phyloP scores from a whole-genome alignment of 306 rosid genomes.

The Lotus japonicus region DNA sequence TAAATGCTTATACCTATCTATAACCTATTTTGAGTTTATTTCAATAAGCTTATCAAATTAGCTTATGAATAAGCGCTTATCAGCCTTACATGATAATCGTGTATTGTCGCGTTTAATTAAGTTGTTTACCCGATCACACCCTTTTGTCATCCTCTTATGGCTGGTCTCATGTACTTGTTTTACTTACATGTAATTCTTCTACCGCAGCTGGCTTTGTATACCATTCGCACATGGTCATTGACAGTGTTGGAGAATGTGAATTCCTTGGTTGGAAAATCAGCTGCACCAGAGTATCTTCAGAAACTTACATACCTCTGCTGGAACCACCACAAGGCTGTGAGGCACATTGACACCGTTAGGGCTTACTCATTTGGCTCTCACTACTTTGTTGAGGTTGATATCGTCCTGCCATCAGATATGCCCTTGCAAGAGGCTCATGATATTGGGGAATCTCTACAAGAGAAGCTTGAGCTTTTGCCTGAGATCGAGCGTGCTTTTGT shows the following conservation, averaged over 20 bases:
- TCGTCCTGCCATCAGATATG: slow-evolving; percentile 79
- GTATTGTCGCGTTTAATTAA: too few relatives aligned
- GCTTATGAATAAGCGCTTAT: too few relatives aligned
- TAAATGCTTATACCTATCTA: too few relatives aligned
- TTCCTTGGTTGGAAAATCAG: slow-evolving; percentile 85
- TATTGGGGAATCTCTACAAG: slow-evolving; percentile 86
- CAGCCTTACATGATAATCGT: too few relatives aligned
- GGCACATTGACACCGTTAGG: slow-evolving; percentile 83
- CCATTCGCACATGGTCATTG: slow-evolving; percentile 93
- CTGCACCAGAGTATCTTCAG: slow-evolving; percentile 87
- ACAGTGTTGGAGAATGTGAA: slow-evolving; percentile 92
- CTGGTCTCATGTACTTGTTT: not conserved
- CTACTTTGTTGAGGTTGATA: slow-evolving; percentile 95
- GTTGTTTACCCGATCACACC: too few relatives aligned
- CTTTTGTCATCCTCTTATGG: not conserved
- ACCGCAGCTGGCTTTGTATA: slow-evolving; percentile 84
- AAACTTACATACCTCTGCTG: slow-evolving; percentile 93
- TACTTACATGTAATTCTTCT: slow-evolving; percentile 5
- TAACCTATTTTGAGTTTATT: too few relatives aligned
- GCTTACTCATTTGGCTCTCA: slow-evolving; percentile 97
- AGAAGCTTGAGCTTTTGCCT: slow-evolving; percentile 78
- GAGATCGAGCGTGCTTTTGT: slow-evolving; percentile 96
- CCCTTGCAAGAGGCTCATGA: slow-evolving; percentile 90
- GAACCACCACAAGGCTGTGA: slow-evolving; percentile 87
- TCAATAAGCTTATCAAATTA: too few relatives aligned